Conservation (phyloP, 345 rosid genomes). For the Psidium guajava region DNA sequence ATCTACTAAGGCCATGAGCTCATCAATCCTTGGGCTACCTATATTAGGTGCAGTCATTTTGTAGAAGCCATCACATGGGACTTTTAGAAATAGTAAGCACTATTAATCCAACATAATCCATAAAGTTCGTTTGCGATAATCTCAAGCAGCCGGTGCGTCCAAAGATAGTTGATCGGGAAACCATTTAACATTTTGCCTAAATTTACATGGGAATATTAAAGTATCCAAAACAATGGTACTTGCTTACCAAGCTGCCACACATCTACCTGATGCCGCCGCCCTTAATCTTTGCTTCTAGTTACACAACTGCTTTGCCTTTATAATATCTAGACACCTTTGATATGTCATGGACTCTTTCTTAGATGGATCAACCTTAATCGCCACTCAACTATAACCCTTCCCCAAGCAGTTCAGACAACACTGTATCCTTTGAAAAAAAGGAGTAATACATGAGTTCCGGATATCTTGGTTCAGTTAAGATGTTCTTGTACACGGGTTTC, state of each 20-base stretch:
- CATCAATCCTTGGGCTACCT: neutral
- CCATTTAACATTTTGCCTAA: neutral
- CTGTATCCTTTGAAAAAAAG: conserved; percentile 42
- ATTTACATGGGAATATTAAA: neutral
- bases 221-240: neutral
- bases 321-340: neutral
- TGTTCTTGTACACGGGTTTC: neutral
- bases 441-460: neutral
- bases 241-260: neutral
- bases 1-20: neutral
- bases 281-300: neutral
- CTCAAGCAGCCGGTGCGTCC: neutral
- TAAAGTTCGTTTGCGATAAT: neutral
- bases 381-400: conserved; percentile 21
- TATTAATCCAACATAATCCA: neutral
- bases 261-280: neutral
- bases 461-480: neutral
- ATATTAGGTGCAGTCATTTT: neutral
- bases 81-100: neutral
- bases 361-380: neutral
- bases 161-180: neutral
- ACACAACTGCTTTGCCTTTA: neutral
- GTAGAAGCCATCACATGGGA: neutral
- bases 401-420: conserved; percentile 74
- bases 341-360: neutral